These are phyloP conservation scores for Cryptococcus sp. DNA, from an alignment of 1,284 basidiomycete species.

Conservation along the genomic window DNA sequence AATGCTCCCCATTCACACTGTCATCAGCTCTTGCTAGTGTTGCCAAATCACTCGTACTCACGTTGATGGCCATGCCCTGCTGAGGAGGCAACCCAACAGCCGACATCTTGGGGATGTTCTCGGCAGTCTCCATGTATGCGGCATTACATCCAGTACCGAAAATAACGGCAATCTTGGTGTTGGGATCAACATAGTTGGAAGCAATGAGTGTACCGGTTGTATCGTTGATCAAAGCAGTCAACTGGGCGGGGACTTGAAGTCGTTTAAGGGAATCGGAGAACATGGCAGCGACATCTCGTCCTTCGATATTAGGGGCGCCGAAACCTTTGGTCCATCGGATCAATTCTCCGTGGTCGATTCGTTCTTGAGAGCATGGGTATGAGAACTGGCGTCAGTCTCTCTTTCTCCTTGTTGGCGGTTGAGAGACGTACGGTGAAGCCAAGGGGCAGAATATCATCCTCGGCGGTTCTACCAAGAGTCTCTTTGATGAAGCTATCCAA, in stretches of 20 bases:
- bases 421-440: constrained; percentile 77
- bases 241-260: constrained; percentile 62
- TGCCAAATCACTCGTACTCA: constrained; percentile 42
- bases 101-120: constrained; percentile 69
- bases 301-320: constrained; percentile 86
- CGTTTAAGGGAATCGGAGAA: constrained; percentile 75
- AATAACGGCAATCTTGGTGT: constrained; percentile 89
- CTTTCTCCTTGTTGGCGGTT: background rate
- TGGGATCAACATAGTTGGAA: constrained; percentile 89
- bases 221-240: constrained; percentile 91
- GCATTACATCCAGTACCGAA: constrained; percentile 99
- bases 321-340: constrained; percentile 99
- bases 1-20: constrained; percentile 76
- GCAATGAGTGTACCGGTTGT: constrained; percentile 96
- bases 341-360: constrained; percentile 86
- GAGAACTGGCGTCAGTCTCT: constrained; percentile 61
- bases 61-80: constrained; percentile 90
- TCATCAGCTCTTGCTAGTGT: constrained; percentile 1
- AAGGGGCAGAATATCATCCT: constrained; percentile 71
- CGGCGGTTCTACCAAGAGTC: constrained; percentile 58
- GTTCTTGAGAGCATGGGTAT: constrained; percentile 84
- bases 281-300: constrained; percentile 87
- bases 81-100: constrained; percentile 63
- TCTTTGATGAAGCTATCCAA: constrained; percentile 79
- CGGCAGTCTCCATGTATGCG: constrained; percentile 89